A percentile compares a stretch with the other conserved stretches of the same genome.
These are phyloP conservation scores for Magnolia sinica DNA, from an alignment of 164 flowering plant species.

Conservation along the genomic window DNA sequence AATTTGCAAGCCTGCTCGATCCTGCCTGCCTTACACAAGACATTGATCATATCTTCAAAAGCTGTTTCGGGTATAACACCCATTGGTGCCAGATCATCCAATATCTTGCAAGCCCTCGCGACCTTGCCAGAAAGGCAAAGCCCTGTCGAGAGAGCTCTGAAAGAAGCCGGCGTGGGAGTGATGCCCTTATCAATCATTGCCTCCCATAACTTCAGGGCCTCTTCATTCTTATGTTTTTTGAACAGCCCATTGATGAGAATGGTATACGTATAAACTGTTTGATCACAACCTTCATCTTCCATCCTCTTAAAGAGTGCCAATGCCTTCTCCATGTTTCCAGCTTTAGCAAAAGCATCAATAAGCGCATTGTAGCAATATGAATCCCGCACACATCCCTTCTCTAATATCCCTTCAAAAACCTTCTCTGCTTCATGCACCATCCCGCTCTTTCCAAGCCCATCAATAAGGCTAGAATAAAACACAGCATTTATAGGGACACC, in stretches of 20 bases:
- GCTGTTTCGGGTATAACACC: slow-evolving; percentile 78
- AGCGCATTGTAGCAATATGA: slow-evolving; percentile 89
- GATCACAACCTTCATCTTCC: slow-evolving; percentile 89
- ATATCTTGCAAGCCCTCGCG: slow-evolving; percentile 74
- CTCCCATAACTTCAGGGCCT: slow-evolving; percentile 86
- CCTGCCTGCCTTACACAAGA: slow-evolving; percentile 79
- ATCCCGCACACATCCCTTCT: slow-evolving; percentile 65
- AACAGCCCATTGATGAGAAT: slow-evolving; percentile 78
- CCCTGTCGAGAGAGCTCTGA: slow-evolving; percentile 82
- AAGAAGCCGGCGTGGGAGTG: slow-evolving; percentile 80
- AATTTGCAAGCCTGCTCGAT: slow-evolving; percentile 83
- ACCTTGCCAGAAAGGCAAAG: slow-evolving; percentile 93
- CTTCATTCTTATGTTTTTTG: slow-evolving; percentile 73
- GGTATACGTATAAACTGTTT: slow-evolving; percentile 86
- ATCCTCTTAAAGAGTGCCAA: slow-evolving; percentile 55
- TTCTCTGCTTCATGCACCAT: slow-evolving; percentile 71
- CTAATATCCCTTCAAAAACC: slow-evolving; percentile 78
- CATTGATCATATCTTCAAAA: slow-evolving; percentile 84
- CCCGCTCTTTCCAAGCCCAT: slow-evolving; percentile 85
- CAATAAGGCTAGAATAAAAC: slow-evolving; percentile 78
- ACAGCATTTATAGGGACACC: slow-evolving; percentile 53
- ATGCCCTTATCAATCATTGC: slow-evolving; percentile 91
- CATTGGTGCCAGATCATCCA: slow-evolving; percentile 62
- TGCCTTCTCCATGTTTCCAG: slow-evolving; percentile 72
- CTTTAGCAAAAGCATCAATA: slow-evolving; percentile 72